phyloP scores from a whole-genome alignment of 1,284 basidiomycete genomes.

The Irpex sp. region DNA sequence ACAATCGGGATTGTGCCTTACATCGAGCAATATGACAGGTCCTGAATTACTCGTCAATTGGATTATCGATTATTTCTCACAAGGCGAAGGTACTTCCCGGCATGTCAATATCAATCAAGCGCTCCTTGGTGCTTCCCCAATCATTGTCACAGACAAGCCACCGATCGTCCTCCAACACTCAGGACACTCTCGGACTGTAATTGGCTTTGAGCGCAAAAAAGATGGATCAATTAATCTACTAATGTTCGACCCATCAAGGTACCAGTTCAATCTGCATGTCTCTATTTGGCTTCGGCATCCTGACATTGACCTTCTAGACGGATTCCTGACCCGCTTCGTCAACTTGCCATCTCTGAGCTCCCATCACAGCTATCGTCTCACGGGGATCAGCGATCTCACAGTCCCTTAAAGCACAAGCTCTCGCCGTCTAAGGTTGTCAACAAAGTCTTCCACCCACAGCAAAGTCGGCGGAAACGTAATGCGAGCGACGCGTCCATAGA shows the following conservation, averaged over 20 bases:
- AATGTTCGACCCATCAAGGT: conserved; percentile 79
- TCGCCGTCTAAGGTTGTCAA: conserved; percentile 17
- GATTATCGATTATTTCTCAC: conserved; percentile 63
- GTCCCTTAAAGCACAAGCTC: conserved; percentile 1
- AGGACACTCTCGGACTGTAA: conserved; percentile 82
- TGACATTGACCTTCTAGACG: not conserved
- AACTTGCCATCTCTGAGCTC: conserved; percentile 28
- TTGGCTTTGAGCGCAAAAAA: conserved; percentile 73
- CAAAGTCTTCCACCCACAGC: conserved; percentile 18
- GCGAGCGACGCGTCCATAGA: conserved; percentile 10
- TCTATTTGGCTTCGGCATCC: not conserved
- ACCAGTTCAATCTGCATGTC: conserved; percentile 18
- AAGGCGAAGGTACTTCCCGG: conserved; percentile 16
- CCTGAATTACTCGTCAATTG: conserved; percentile 51
- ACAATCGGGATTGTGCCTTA: no score
- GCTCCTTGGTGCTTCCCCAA: conserved; percentile 42
- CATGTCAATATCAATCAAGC: conserved; percentile 41
- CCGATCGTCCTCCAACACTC: conserved; percentile 79
- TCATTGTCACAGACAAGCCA: conserved; percentile 60
- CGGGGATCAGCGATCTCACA: not conserved
- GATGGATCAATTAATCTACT: conserved; percentile 61
- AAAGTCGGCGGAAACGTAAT: conserved; percentile 22
- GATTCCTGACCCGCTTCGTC: conserved; percentile 22
- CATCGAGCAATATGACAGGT: conserved; percentile 24
- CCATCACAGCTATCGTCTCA: conserved; percentile 2